Evolutionary conservation across 2,329 filamentous ascomycete genomes (phyloP).

Genomic region (Mycocentrospora acerina): DNA sequence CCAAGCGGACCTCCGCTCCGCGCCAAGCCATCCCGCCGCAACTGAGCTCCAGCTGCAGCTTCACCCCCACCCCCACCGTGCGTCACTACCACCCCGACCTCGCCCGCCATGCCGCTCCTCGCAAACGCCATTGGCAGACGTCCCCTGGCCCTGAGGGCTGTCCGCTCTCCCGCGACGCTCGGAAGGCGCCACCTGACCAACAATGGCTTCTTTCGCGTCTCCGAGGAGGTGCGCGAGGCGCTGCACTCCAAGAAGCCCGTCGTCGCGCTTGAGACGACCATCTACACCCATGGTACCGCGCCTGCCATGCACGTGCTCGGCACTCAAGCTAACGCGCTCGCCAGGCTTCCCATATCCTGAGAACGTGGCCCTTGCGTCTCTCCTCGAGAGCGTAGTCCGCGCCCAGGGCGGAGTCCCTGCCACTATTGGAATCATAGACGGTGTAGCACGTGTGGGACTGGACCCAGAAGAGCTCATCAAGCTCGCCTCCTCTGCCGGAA

Average conservation of each 20-base stretch:
- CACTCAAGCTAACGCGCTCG: slow-evolving; percentile 7
- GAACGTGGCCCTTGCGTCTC: slow-evolving; percentile 73
- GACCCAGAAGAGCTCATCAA: slow-evolving; percentile 68
- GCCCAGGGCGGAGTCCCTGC: slow-evolving; percentile 77
- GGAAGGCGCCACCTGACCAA: slow-evolving; percentile 35
- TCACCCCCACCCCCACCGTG: slow-evolving; percentile 16
- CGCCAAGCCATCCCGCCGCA: slow-evolving; percentile 18
- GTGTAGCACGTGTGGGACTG: slow-evolving; percentile 79
- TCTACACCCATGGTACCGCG: slow-evolving; percentile 84
- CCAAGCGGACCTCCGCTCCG: slow-evolving; percentile 23
- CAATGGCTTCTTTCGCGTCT: slow-evolving; percentile 65
- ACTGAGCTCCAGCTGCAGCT: slow-evolving; percentile 17
- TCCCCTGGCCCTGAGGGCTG: slow-evolving; percentile 5
- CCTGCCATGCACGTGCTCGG: not conserved
- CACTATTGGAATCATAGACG: slow-evolving; percentile 84
- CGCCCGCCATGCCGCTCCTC: slow-evolving; percentile 27
- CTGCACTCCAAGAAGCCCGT: slow-evolving; percentile 74
- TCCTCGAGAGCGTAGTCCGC: slow-evolving; percentile 80
- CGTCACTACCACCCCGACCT: too few relatives aligned
- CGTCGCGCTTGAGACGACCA: slow-evolving; percentile 91
- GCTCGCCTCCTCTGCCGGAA: slow-evolving; percentile 66
- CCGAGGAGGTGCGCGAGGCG: slow-evolving; percentile 80
- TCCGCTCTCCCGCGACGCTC: slow-evolving; percentile 1
- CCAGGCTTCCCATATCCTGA: slow-evolving; percentile 70
- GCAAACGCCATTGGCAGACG: slow-evolving; percentile 19